A percentile compares a stretch with the other conserved stretches of the same genome.
phyloP scores from a whole-genome alignment of 306 rosid genomes.

The Medicago ruthenica region DNA sequence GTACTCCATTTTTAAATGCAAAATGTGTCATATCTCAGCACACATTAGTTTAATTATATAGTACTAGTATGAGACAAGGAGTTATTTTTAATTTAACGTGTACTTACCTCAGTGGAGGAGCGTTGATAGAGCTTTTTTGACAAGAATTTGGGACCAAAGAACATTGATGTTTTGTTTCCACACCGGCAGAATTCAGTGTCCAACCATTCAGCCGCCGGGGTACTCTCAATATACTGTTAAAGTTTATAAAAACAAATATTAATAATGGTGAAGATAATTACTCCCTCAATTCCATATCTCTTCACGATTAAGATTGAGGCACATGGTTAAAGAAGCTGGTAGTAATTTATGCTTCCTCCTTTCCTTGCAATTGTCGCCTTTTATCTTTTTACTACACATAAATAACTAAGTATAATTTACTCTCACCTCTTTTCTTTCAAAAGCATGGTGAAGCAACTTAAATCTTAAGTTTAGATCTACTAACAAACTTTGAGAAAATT shows the following conservation, averaged over 20 bases:
- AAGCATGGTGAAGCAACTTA: too few relatives aligned
- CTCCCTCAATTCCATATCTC: too few relatives aligned
- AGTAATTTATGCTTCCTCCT: too few relatives aligned
- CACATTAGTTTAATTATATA: not conserved
- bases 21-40: not conserved
- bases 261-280: not conserved
- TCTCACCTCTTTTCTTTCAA: too few relatives aligned
- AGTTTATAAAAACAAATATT: not conserved
- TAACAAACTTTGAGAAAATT: too few relatives aligned
- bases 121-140: constrained; percentile 59
- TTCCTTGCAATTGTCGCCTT: too few relatives aligned
- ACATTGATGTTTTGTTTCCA: constrained; percentile 42
- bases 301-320: not conserved
- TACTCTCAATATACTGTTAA: constrained; percentile 38
- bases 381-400: too few relatives aligned
- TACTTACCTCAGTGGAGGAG: constrained; percentile 58
- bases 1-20: not conserved
- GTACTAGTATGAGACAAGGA: not conserved
- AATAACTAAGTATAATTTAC: too few relatives aligned
- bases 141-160: constrained; percentile 59
- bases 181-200: constrained; percentile 45
- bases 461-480: too few relatives aligned
- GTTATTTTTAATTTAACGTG: not conserved
- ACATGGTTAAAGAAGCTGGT: too few relatives aligned
- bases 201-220: constrained; percentile 37